A percentile compares a stretch with the other conserved stretches of the same genome.
These are phyloP conservation scores for Babesia gibsoni DNA, from an alignment of 169 alveolate species.

Conservation along the genomic window DNA sequence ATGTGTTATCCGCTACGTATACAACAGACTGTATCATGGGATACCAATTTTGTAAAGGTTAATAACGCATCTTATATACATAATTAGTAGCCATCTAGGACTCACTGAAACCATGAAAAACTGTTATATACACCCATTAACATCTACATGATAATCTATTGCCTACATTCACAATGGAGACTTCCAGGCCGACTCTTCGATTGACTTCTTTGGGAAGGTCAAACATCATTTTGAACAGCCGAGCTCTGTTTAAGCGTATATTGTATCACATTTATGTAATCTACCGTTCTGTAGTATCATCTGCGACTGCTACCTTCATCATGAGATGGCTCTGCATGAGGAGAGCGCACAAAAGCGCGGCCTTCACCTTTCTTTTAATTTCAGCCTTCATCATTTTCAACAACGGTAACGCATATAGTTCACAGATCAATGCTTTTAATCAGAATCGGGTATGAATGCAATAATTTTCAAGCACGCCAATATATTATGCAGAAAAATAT, in stretches of 20 bases:
- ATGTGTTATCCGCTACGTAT: no score
- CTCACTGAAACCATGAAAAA: background rate
- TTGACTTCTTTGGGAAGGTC: background rate
- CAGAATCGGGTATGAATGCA: no score
- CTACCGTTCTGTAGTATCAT: background rate
- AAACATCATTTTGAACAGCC: background rate
- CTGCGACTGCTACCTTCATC: background rate
- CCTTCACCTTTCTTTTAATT: background rate
- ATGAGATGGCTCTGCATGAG: background rate
- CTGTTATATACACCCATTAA: background rate
- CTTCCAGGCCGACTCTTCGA: background rate
- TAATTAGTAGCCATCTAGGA: no score
- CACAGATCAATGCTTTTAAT: no score
- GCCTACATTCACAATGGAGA: slow-evolving; percentile 7
- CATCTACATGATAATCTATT: background rate
- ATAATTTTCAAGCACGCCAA: no score
- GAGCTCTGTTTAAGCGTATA: background rate
- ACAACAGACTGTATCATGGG: no score
- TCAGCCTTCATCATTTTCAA: background rate
- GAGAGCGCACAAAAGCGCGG: background rate
- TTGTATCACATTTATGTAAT: background rate
- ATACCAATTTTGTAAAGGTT: no score
- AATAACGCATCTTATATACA: no score
- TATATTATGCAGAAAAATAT: no score
- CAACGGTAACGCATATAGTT: background rate